Conservation (phyloP, 192 early-diverging fungal species). For the Backusella tarrabulga region DNA sequence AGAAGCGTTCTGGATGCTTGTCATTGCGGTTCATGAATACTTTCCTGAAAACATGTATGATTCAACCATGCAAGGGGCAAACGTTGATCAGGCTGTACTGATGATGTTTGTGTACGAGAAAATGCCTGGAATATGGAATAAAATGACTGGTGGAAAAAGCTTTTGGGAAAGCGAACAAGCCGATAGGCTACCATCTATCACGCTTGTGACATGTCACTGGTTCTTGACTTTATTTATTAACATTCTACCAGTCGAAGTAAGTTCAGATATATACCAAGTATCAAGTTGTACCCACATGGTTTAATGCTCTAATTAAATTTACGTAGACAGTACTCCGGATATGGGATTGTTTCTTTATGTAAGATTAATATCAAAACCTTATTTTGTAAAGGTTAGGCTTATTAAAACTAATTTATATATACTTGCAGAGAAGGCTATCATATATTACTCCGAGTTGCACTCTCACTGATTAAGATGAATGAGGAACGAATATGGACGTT, state of each 20-base stretch:
- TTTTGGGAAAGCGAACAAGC: conserved; percentile 43
- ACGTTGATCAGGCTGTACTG: conserved; percentile 68
- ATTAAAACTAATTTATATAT: conserved; percentile 5
- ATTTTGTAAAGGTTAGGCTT: background rate
- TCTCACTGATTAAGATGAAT: conserved; percentile 66
- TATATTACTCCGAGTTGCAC: conserved; percentile 66
- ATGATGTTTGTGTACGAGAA: conserved; percentile 52
- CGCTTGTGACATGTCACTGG: conserved; percentile 77
- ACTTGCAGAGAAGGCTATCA: conserved; percentile 53
- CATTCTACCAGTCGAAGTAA: conserved; percentile 56
- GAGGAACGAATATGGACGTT: conserved; percentile 58
- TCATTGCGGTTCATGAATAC: conserved; percentile 70
- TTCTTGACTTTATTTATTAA: conserved; percentile 77
- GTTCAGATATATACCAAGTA: background rate
- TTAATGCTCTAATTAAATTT: background rate
- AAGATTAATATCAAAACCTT: background rate
- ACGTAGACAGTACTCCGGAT: conserved; percentile 46
- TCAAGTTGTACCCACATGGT: background rate
- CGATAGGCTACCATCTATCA: conserved; percentile 60
- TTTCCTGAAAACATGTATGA: conserved; percentile 77
- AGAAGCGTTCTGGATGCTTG: conserved; percentile 79
- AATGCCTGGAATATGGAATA: conserved; percentile 46
- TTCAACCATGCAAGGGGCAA: conserved; percentile 69
- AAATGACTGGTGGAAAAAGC: conserved; percentile 37
- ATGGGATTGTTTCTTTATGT: conserved; percentile 65